Base-by-base conservation (phyloP, 2,329 filamentous ascomycete species). In the Ascosphaera acerosa region DNA sequence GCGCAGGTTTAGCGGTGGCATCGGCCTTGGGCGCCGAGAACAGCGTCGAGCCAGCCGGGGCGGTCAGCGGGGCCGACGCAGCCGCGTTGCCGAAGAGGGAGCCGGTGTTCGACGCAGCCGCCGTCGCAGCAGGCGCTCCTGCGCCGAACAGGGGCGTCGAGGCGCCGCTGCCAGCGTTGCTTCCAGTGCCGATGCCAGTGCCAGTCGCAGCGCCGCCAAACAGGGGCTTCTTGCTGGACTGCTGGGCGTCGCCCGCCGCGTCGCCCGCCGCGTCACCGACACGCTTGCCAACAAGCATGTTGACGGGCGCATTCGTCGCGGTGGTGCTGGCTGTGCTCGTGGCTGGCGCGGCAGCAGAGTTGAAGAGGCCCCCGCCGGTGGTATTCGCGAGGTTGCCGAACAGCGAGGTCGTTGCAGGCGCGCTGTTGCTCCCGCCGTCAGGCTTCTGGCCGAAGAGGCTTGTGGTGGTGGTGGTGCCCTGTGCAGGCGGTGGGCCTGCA, bases 91-190 rank as follows among this genome's bases (percentile, higher is more conserved):
- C 31, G 29, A 36, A 36, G 18, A 25, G 16, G 3, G 14, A 36
- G 32, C 9, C 20, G 27, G n/a, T n/a, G n/a, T n/a, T n/a, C n/a
- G n/a, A n/a, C n/a, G n/a, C n/a, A n/a, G n/a, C n/a, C n/a, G n/a
- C 38, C 18, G 38, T 34, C 20, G 47, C 39, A 37, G 48, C 42
- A 17, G 45, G 36, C 9, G 46, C 42, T 10, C 47, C 44, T 9
- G 47, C 47, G 14, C 46, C 40, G 7, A 47, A 47, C 15, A 43
- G 41, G 10, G 44, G 40, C 34, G 45, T 38, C 3, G 47, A 41
- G 30, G 49, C 40, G 18, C 46, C 33, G 16, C 32, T n/a, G n/a
- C n/a, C n/a, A n/a, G n/a, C n/a, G n/a, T n/a, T n/a, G n/a, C n/a
- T n/a, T n/a, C n/a, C n/a, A n/a, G n/a, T n/a, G n/a, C n/a, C n/a